phyloP scores from a whole-genome alignment of 2,329 filamentous ascomycete species.

The Aspergillus sp. region DNA sequence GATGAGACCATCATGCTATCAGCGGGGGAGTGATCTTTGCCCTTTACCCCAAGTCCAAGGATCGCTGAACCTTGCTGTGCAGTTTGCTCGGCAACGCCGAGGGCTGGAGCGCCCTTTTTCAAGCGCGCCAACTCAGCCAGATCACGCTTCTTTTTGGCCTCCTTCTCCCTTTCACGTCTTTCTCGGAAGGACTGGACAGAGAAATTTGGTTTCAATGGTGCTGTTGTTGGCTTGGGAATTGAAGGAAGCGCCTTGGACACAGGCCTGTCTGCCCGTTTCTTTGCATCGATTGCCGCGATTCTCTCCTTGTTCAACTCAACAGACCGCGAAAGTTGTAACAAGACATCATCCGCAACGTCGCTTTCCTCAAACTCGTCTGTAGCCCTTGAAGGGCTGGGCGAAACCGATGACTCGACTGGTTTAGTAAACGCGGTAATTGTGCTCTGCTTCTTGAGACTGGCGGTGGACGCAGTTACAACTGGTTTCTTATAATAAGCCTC shows the following conservation, averaged over 20 bases:
- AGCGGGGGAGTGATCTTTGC: constrained; percentile 75
- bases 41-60: constrained; percentile 70
- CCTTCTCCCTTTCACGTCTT: constrained; percentile 73
- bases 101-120: constrained; percentile 58
- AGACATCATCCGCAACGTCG: constrained; percentile 45
- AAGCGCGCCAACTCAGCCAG: constrained; percentile 72
- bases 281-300: constrained; percentile 35
- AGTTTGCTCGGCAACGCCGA: constrained; percentile 59
- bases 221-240: constrained; percentile 31
- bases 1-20: constrained; percentile 89
- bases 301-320: constrained; percentile 48
- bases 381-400: constrained; percentile 35
- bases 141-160: constrained; percentile 74
- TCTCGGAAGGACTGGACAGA: constrained; percentile 67
- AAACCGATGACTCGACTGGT: constrained; percentile 40
- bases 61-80: constrained; percentile 79
- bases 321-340: constrained; percentile 47
- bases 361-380: constrained; percentile 47
- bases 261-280: constrained; percentile 32
- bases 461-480: constrained; percentile 47
- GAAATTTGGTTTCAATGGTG: constrained; percentile 36
- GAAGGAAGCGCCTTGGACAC: constrained; percentile 29
- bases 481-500: constrained; percentile 56
- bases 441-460: constrained; percentile 49
- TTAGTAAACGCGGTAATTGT: constrained; percentile 46